Conservation (phyloP, 2,329 filamentous ascomycete genomes). For the Fusarium subglutinans region DNA sequence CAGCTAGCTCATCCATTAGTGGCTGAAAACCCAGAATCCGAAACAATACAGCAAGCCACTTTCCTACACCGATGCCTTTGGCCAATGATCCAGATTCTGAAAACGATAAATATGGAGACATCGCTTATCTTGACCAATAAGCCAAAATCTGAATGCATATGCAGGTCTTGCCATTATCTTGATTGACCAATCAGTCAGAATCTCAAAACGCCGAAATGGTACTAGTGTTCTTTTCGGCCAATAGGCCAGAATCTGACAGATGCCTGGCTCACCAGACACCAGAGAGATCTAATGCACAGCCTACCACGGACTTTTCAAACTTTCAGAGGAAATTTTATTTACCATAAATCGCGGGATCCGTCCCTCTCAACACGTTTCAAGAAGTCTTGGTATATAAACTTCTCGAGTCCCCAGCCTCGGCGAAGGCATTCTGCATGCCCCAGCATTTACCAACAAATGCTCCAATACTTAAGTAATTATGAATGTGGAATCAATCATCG, state of each 20-base stretch:
- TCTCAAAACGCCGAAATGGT: background rate
- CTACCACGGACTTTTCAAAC: background rate
- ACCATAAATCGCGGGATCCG: background rate
- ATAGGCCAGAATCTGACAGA: background rate
- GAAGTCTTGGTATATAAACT: rapidly evolving
- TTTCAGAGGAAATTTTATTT: rapidly evolving
- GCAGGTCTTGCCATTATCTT: background rate
- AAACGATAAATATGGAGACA: background rate
- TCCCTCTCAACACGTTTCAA: rapidly evolving
- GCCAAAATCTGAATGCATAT: background rate
- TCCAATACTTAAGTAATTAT: background rate
- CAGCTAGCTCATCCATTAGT: no score
- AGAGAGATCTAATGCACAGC: no score
- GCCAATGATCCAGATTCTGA: background rate
- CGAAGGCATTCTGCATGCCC: no score
- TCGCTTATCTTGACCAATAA: background rate
- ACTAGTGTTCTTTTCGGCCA: background rate
- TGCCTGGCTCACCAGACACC: background rate
- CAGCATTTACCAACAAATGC: rapidly evolving
- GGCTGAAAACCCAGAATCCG: background rate
- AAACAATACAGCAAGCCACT: no score
- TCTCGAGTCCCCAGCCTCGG: no score
- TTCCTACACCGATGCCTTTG: no score
- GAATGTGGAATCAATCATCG: background rate
- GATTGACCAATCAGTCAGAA: background rate